Percentiles rank a stretch among this genome's conserved stretches.
Conservation (phyloP, 2,329 filamentous ascomycete genomes). For the Lachnellula hyalina region DNA sequence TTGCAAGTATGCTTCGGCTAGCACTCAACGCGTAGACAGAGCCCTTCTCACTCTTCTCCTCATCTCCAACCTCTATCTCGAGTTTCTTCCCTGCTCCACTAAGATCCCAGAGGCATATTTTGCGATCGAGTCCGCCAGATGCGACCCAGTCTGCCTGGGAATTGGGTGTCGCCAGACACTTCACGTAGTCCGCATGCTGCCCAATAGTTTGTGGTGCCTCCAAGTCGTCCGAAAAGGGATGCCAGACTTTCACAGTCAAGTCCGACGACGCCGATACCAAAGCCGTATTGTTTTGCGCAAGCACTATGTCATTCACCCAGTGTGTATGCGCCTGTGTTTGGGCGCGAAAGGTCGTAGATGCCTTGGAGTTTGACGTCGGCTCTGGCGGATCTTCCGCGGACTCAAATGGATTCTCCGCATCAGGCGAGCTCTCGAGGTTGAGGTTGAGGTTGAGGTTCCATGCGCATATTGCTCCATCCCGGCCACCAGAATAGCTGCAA, state of each 20-base stretch:
- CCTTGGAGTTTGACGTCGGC: slow-evolving; percentile 36
- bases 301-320: slow-evolving; percentile 71
- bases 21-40: slow-evolving; percentile 89
- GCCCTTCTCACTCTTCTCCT: slow-evolving; percentile 82
- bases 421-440: slow-evolving; percentile 44
- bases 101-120: slow-evolving; percentile 90
- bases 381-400: slow-evolving; percentile 27
- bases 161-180: slow-evolving; percentile 78
- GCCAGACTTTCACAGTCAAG: slow-evolving; percentile 70
- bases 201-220: slow-evolving; percentile 76
- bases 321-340: slow-evolving; percentile 70
- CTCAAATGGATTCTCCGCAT: slow-evolving; percentile 27
- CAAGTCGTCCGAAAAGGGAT: slow-evolving; percentile 61
- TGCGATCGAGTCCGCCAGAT: slow-evolving; percentile 87
- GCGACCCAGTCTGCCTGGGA: slow-evolving; percentile 77
- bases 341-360: slow-evolving; percentile 51
- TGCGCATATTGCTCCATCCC: slow-evolving; percentile 91
- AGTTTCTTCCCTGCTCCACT: slow-evolving; percentile 80
- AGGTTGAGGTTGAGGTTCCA: slow-evolving; percentile 84
- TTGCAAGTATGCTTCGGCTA: slow-evolving; percentile 76
- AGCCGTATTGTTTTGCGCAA: slow-evolving; percentile 59
- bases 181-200: slow-evolving; percentile 93
- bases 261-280: slow-evolving; percentile 70
- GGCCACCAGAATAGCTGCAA: slow-evolving; percentile 83
- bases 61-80: slow-evolving; percentile 77